Conservation (phyloP, 1,139 yeast genomes). For the Saccharomyces pastorianus region DNA sequence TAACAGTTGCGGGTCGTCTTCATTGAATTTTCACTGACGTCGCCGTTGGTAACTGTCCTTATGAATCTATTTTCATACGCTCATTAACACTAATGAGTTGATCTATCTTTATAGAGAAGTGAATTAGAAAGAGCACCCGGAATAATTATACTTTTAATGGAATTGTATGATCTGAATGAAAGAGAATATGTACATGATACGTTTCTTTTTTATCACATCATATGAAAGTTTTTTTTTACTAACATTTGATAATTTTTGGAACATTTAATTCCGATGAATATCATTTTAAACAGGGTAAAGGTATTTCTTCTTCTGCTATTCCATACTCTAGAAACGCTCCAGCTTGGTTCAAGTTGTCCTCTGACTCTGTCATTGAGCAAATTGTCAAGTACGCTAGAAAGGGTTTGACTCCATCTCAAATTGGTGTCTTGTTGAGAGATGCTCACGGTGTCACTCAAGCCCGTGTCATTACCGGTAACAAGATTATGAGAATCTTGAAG, state of each 20-base stretch:
- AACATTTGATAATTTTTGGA: background rate
- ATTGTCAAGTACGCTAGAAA: slow-evolving; percentile 98
- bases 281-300: slow-evolving; percentile 69
- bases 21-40: background rate
- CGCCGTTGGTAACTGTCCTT: background rate
- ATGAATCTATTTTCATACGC: background rate
- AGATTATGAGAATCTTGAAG: slow-evolving; percentile 97
- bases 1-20: no score
- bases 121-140: background rate
- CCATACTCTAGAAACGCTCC: slow-evolving; percentile 99
- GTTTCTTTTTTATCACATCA: background rate
- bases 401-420: slow-evolving; percentile 99
- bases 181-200: background rate
- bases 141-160: background rate
- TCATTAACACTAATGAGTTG: background rate
- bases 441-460: slow-evolving; percentile 99
- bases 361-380: slow-evolving; percentile 96
- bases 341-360: slow-evolving; percentile 96
- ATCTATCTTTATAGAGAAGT: background rate
- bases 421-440: slow-evolving; percentile 98
- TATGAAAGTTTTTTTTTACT: background rate
- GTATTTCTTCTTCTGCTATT: slow-evolving; percentile 97
- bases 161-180: background rate
- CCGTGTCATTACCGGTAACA: slow-evolving; percentile 97
- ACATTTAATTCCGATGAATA: slow-evolving; percentile 31